Evolutionary conservation across 306 rosid genomes (phyloP).

Genomic region (Erythrophleum fordii): DNA sequence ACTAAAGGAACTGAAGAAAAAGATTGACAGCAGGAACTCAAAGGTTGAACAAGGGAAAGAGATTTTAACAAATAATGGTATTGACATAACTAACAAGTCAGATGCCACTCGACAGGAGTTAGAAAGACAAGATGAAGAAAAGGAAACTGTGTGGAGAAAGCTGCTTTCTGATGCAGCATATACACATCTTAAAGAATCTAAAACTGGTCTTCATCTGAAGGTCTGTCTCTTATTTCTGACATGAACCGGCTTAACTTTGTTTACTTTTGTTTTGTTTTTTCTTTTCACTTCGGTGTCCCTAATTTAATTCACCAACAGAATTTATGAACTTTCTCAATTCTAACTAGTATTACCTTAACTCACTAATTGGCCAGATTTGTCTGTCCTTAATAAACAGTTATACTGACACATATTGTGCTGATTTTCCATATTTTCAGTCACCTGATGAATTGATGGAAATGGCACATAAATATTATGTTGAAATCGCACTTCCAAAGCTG

Average conservation of each 20-base stretch:
- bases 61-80: conserved; percentile 43
- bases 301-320: neutral
- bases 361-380: neutral
- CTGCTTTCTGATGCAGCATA: conserved; percentile 86
- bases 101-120: conserved; percentile 65
- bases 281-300: neutral
- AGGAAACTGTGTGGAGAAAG: conserved; percentile 76
- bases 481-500: conserved; percentile 96
- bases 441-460: conserved; percentile 92
- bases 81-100: conserved; percentile 47
- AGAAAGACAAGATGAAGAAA: conserved; percentile 70
- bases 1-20: conserved; percentile 90
- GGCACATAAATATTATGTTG: conserved; percentile 88
- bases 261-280: conserved; percentile 10
- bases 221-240: conserved; percentile 46
- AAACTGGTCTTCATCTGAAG: conserved; percentile 89
- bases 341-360: conserved; percentile 1
- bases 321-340: conserved; percentile 22
- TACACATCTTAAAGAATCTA: conserved; percentile 88
- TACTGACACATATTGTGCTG: conserved; percentile 31
- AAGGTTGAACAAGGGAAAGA: conserved; percentile 74
- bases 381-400: conserved; percentile 9
- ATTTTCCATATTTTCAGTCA: conserved; percentile 59
- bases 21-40: conserved; percentile 62
- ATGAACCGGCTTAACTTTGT: conserved; percentile 16